phyloP scores from a whole-genome alignment of 1,139 yeast species.

The Pichia sp. region DNA sequence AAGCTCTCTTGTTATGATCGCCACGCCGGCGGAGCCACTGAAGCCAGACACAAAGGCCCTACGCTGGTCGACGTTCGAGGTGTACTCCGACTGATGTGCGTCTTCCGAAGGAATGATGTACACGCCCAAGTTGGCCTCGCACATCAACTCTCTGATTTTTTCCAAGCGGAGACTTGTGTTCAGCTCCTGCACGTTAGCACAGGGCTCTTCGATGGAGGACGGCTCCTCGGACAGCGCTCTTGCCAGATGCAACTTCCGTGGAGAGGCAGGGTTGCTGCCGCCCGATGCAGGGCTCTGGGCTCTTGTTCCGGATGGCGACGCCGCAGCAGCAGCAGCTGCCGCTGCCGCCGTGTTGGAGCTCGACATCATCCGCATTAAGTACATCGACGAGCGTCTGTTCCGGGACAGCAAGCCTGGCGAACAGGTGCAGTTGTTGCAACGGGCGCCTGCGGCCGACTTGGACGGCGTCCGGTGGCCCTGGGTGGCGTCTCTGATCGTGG shows the following conservation, averaged over 20 bases:
- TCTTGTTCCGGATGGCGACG: conserved; percentile 2
- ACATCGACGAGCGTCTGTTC: conserved; percentile 41
- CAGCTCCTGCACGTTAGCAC: background rate
- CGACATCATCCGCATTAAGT: conserved; percentile 34
- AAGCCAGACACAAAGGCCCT: conserved; percentile 84
- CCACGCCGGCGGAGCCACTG: conserved; percentile 94
- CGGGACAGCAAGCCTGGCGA: conserved; percentile 75
- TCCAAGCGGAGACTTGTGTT: conserved; percentile 43
- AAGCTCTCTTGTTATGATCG: conserved; percentile 72
- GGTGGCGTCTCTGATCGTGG: conserved; percentile 27
- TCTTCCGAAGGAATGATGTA: conserved; percentile 90
- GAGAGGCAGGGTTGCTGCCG: conserved; percentile 1
- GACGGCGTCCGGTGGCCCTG: conserved; percentile 18
- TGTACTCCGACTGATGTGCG: conserved; percentile 91
- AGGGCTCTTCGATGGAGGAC: background rate
- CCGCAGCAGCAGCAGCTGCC: background rate
- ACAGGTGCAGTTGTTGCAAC: conserved; percentile 73
- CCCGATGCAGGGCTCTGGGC: conserved; percentile 2
- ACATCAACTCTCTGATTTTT: conserved; percentile 63
- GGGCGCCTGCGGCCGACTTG: conserved; percentile 30
- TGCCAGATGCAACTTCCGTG: conserved; percentile 18
- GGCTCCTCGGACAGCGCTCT: background rate
- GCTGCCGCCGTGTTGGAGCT: background rate
- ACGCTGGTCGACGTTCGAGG: conserved; percentile 73
- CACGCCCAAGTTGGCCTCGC: conserved; percentile 58